Percentiles rank a stretch among this genome's conserved stretches.
Conservation (phyloP, 2,329 filamentous ascomycete species). For the Phaeomoniella chlamydospora region DNA sequence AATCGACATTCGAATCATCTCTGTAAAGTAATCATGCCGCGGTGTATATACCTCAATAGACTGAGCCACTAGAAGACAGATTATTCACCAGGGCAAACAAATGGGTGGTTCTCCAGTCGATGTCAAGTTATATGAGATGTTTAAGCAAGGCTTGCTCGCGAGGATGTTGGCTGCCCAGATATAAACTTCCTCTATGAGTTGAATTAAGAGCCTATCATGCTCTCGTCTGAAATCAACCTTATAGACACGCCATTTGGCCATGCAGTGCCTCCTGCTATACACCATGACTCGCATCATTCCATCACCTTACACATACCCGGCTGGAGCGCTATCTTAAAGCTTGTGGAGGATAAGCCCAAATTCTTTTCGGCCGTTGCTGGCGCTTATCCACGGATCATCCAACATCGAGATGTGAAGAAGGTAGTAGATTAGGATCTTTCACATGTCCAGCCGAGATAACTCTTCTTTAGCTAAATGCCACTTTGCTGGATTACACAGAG, state of each 20-base stretch:
- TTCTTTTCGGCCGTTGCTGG: slow-evolving; percentile 4
- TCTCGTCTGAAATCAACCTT: slow-evolving; percentile 2
- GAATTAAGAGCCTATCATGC: not conserved
- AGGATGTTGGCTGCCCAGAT: too few relatives aligned
- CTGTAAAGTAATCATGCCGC: too few relatives aligned
- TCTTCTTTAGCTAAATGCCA: slow-evolving; percentile 3
- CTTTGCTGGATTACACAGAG: slow-evolving; percentile 2
- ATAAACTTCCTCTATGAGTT: too few relatives aligned
- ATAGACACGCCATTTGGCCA: slow-evolving; percentile 6
- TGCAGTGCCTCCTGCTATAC: slow-evolving; percentile 6
- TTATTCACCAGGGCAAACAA: too few relatives aligned
- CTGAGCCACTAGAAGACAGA: too few relatives aligned
- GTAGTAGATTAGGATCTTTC: not conserved
- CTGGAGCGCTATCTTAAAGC: slow-evolving; percentile 4
- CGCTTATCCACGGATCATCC: slow-evolving; percentile 7
- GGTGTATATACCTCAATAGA: too few relatives aligned
- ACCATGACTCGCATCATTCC: slow-evolving; percentile 7
- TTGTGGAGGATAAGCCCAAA: slow-evolving; percentile 3
- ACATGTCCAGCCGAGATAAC: not conserved
- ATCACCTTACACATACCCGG: slow-evolving; percentile 6
- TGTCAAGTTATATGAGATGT: too few relatives aligned
- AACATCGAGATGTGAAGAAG: slow-evolving; percentile 5
- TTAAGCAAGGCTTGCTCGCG: too few relatives aligned
- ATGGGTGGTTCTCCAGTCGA: too few relatives aligned
- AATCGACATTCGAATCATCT: too few relatives aligned